Conservation (phyloP, 1,284 basidiomycete species). For the Leucoagaricus sp. region DNA sequence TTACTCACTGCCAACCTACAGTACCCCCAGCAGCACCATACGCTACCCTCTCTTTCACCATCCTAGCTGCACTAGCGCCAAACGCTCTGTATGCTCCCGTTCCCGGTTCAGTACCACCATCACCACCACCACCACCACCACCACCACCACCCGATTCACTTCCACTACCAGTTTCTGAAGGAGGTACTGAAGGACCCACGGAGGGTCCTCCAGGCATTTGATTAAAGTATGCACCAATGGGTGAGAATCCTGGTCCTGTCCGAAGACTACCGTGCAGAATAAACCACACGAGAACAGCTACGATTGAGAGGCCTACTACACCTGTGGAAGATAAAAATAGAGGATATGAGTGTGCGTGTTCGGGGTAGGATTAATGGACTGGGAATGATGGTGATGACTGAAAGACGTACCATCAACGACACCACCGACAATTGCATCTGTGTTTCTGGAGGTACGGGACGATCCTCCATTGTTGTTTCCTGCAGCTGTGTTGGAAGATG, state of each 20-base stretch:
- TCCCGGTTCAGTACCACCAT: neutral
- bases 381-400: neutral
- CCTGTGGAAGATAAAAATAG: conserved; percentile 24
- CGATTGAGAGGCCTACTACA: conserved; percentile 28
- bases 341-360: neutral
- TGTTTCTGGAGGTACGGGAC: conserved; percentile 20
- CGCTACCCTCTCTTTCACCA: conserved; percentile 2
- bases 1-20: conserved; percentile 12
- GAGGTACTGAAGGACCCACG: conserved; percentile 7
- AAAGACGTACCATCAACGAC: conserved; percentile 43
- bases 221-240: neutral
- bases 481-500: conserved; percentile 21
- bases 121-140: too few species aligned
- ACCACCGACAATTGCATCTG: conserved; percentile 42
- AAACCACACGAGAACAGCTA: conserved; percentile 29
- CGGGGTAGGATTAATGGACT: neutral
- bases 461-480: neutral
- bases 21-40: neutral
- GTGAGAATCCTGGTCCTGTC: neutral
- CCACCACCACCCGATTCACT: too few species aligned
- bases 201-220: conserved; percentile 1
- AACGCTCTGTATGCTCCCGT: neutral
- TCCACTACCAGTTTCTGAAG: conserved; percentile 3
- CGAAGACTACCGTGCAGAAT: conserved; percentile 26
- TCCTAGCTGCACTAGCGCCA: neutral